These are phyloP conservation scores for Oryza punctata DNA, from an alignment of 176 grass and related monocot species.

Conservation along the genomic window DNA sequence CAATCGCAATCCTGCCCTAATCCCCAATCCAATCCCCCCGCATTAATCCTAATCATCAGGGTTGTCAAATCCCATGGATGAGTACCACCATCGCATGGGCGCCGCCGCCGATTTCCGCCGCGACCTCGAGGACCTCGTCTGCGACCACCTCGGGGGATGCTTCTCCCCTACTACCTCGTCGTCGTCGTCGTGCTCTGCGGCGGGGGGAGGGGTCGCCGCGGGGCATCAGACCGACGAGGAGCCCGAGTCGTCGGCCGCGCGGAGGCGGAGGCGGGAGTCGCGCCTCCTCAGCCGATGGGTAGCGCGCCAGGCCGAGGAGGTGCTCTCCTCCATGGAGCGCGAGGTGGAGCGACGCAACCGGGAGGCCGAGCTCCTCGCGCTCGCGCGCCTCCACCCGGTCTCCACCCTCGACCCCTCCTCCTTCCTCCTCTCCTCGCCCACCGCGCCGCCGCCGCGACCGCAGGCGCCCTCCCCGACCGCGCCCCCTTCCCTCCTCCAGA, in stretches of 20 bases:
- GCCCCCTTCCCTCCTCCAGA: conserved; percentile 72
- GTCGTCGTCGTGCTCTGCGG: conserved; percentile 55
- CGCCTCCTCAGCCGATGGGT: conserved; percentile 91
- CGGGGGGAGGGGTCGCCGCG: conserved; percentile 22
- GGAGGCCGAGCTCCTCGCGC: conserved; percentile 83
- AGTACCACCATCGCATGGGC: conserved; percentile 73
- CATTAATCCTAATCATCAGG: conserved; percentile 30
- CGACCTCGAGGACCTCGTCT: conserved; percentile 97
- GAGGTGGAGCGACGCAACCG: conserved; percentile 75
- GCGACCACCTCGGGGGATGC: conserved; percentile 91
- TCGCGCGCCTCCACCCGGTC: conserved; percentile 85
- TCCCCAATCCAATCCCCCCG: conserved; percentile 28
- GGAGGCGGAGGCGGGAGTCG: conserved; percentile 63
- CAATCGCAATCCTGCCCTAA: conserved; percentile 22
- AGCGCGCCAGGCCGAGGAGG: conserved; percentile 96
- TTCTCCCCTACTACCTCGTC: conserved; percentile 63
- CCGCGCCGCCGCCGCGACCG: conserved; percentile 40
- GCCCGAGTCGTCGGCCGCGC: conserved; percentile 55
- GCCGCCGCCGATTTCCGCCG: conserved; percentile 83
- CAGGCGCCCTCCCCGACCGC: conserved; percentile 42
- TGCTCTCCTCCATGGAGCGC: conserved; percentile 93
- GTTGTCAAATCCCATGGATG: conserved; percentile 35
- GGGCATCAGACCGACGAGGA: conserved; percentile 23
- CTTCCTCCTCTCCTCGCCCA: conserved; percentile 55
- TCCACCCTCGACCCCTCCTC: conserved; percentile 83